phyloP scores from a whole-genome alignment of 805 yeast genomes.

The Candida odintsovae region DNA sequence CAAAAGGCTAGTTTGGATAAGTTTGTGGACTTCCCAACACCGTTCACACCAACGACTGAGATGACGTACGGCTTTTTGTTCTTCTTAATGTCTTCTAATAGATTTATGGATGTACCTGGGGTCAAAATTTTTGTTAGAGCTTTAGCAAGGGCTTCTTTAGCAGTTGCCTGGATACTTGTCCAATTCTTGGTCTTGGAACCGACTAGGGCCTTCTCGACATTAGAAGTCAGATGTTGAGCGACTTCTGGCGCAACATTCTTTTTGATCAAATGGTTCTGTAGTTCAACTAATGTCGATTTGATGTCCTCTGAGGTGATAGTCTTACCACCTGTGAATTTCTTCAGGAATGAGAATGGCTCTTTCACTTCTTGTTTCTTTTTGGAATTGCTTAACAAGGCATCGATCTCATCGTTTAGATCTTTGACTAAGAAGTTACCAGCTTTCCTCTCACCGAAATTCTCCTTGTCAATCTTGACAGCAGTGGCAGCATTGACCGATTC shows the following conservation, averaged over 20 bases:
- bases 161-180: conserved; percentile 70
- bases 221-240: conserved; percentile 63
- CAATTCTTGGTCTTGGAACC: conserved; percentile 71
- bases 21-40: conserved; percentile 96
- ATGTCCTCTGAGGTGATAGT: conserved; percentile 60
- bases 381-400: conserved; percentile 30
- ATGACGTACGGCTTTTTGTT: conserved; percentile 72
- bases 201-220: conserved; percentile 61
- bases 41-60: conserved; percentile 96
- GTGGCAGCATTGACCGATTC: conserved; percentile 6
- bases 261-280: conserved; percentile 71
- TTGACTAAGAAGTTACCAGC: conserved; percentile 61
- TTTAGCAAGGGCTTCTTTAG: conserved; percentile 56
- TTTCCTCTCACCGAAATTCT: conserved; percentile 33
- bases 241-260: conserved; percentile 92
- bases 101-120: conserved; percentile 85
- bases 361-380: conserved; percentile 21
- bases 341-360: conserved; percentile 53
- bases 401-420: conserved; percentile 52
- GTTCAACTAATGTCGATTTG: conserved; percentile 53
- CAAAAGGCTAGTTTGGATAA: conserved; percentile 92
- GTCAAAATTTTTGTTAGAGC: conserved; percentile 72
- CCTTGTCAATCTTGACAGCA: conserved; percentile 24
- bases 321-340: conserved; percentile 63
- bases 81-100: conserved; percentile 65